Evolutionary conservation across 176 grass and related monocot genomes (phyloP).

Genomic region (Areca catechu): DNA sequence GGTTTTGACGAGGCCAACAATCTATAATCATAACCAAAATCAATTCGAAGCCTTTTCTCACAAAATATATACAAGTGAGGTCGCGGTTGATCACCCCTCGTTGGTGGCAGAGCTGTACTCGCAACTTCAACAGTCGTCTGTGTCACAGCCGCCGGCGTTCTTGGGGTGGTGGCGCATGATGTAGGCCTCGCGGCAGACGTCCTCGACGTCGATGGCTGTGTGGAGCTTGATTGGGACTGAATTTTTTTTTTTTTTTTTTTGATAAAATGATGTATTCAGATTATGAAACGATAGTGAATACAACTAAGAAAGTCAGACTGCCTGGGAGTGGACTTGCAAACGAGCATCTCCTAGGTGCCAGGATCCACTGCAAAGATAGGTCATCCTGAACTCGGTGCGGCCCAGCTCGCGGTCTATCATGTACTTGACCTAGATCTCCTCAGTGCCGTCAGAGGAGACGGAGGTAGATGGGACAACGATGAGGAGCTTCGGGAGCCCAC

Average conservation of each 20-base stretch:
- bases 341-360: constrained; percentile 49
- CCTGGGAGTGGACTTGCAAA: constrained; percentile 97
- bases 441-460: constrained; percentile 9
- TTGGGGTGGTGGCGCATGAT: constrained; percentile 88
- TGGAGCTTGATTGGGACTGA: too few relatives aligned
- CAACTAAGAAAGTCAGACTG: too few relatives aligned
- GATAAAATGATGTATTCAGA: too few relatives aligned
- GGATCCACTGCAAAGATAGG: constrained; percentile 12
- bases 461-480: too few relatives aligned
- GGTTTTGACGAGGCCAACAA: too few relatives aligned
- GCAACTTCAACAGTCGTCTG: constrained; percentile 88
- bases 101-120: constrained; percentile 87
- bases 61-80: constrained; percentile 3
- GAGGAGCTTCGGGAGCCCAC: too few relatives aligned
- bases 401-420: constrained; percentile 1
- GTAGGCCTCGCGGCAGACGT: constrained; percentile 86
- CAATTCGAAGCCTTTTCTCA: too few relatives aligned
- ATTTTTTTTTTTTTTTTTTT: too few relatives aligned
- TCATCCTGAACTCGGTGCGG: too few relatives aligned
- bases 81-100: constrained; percentile 93
- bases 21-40: too few relatives aligned
- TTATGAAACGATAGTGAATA: too few relatives aligned
- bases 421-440: constrained; percentile 28
- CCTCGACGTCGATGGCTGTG: constrained; percentile 85
- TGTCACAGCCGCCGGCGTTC: constrained; percentile 52